Conservation (phyloP, 345 rosid species). For the Rhizophora apiculata region DNA sequence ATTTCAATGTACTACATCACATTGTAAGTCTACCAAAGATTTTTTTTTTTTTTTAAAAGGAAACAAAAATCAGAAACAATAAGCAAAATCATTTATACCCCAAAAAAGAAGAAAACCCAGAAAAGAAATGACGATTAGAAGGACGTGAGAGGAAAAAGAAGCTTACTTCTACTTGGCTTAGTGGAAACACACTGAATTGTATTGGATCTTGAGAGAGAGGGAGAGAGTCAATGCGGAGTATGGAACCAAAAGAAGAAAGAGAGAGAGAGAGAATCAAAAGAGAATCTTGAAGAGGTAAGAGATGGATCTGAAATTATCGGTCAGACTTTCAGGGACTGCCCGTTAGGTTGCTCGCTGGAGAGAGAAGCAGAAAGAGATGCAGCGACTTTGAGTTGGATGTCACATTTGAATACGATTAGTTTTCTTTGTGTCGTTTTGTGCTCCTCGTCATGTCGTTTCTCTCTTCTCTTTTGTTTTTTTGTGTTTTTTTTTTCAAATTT, state of each 20-base stretch:
- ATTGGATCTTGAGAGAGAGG: neutral
- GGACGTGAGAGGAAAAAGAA: neutral
- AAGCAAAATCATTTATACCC: too few species aligned
- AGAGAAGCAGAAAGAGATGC: neutral
- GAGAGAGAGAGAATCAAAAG: neutral
- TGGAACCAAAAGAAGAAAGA: neutral
- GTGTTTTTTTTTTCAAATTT: too few species aligned
- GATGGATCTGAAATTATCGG: neutral
- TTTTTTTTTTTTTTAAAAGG: too few species aligned
- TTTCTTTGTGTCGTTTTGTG: neutral
- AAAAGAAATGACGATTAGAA: neutral
- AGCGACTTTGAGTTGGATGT: neutral
- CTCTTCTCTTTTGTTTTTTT: too few species aligned
- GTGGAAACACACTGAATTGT: neutral
- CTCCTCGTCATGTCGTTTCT: too few species aligned
- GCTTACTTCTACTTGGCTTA: neutral
- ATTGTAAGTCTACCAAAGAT: too few species aligned
- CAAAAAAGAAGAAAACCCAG: neutral
- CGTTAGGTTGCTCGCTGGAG: neutral
- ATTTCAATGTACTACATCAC: too few species aligned
- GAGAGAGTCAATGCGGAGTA: neutral
- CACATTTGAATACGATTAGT: neutral
- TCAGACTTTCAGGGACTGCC: neutral
- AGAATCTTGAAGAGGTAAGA: neutral
- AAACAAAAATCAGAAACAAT: too few species aligned